Conservation (phyloP, 257 asterid species). For the Solanum etuberosum region DNA sequence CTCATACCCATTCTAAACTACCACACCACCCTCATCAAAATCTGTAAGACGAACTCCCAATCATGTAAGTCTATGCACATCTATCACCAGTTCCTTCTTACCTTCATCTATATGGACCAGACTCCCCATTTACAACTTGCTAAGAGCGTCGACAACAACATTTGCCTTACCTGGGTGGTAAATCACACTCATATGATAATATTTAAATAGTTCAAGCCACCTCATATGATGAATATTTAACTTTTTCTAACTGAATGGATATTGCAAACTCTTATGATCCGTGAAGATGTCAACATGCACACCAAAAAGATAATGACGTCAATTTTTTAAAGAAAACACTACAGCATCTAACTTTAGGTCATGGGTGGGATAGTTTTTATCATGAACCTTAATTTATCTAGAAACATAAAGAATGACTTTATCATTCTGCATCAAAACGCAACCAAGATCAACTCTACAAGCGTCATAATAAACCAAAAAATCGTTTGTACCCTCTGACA, state of each 20-base stretch:
- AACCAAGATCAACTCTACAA: too few relatives aligned
- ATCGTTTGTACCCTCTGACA: too few relatives aligned
- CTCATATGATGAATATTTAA: too few relatives aligned
- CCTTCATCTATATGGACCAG: background rate
- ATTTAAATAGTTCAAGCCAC: background rate
- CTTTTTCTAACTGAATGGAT: background rate
- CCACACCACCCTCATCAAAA: too few relatives aligned
- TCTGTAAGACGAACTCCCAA: background rate
- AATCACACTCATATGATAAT: background rate
- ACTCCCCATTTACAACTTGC: background rate
- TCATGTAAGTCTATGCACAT: too few relatives aligned
- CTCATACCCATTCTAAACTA: too few relatives aligned
- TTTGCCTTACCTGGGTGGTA: background rate
- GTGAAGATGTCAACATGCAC: background rate
- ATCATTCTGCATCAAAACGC: too few relatives aligned
- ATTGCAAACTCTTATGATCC: background rate
- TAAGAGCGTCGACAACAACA: background rate
- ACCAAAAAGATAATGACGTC: background rate
- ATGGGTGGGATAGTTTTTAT: background rate
- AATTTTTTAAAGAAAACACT: background rate
- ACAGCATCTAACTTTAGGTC: background rate
- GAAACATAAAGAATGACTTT: background rate
- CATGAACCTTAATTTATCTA: too few relatives aligned
- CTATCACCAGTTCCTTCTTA: background rate
- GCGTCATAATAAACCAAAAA: too few relatives aligned